Percentiles rank a stretch among this genome's conserved stretches.
Evolutionary conservation across 129 eudicot species (phyloP).

Genomic region (Flaveria robusta): DNA sequence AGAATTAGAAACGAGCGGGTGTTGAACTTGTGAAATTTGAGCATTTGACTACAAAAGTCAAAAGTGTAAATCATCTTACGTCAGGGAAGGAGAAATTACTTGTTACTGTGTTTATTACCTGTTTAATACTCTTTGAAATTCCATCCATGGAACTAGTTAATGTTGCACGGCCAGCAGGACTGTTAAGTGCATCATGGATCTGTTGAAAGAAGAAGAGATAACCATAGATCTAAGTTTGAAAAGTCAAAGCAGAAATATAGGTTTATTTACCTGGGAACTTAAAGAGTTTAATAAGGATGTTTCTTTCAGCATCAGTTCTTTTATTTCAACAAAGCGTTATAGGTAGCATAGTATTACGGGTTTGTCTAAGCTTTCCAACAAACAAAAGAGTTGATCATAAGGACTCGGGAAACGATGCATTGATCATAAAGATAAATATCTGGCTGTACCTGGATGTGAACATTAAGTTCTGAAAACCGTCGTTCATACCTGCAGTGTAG

Average conservation of each 20-base stretch:
- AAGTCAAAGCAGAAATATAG: background rate
- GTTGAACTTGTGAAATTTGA: background rate
- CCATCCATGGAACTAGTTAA: slow-evolving; percentile 62
- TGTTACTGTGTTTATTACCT: slow-evolving; percentile 38
- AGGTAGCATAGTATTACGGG: slow-evolving; percentile 72
- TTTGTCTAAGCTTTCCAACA: slow-evolving; percentile 61
- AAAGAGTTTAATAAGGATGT: slow-evolving; percentile 78
- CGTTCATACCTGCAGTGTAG: slow-evolving; percentile 62
- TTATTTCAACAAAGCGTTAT: slow-evolving; percentile 71
- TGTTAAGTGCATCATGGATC: slow-evolving; percentile 70
- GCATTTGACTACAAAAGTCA: background rate
- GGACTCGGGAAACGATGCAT: background rate
- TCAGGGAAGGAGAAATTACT: slow-evolving; percentile 1
- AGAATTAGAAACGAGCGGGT: slow-evolving; percentile 2
- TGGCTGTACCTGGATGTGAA: slow-evolving; percentile 58
- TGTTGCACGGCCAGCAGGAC: slow-evolving; percentile 56
- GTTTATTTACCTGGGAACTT: slow-evolving; percentile 61
- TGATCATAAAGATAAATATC: slow-evolving; percentile 1
- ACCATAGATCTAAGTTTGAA: slow-evolving; percentile 8
- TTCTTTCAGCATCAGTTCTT: slow-evolving; percentile 82
- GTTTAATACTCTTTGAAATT: slow-evolving; percentile 55
- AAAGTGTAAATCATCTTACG: background rate
- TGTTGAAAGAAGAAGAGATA: slow-evolving; percentile 20
- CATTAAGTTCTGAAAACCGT: slow-evolving; percentile 76
- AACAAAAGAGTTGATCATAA: background rate